Evolutionary conservation across 176 grass and related monocot genomes (phyloP), one percentile per base, ranked within the genome.

Genomic region (Zoysia japonica): DNA sequence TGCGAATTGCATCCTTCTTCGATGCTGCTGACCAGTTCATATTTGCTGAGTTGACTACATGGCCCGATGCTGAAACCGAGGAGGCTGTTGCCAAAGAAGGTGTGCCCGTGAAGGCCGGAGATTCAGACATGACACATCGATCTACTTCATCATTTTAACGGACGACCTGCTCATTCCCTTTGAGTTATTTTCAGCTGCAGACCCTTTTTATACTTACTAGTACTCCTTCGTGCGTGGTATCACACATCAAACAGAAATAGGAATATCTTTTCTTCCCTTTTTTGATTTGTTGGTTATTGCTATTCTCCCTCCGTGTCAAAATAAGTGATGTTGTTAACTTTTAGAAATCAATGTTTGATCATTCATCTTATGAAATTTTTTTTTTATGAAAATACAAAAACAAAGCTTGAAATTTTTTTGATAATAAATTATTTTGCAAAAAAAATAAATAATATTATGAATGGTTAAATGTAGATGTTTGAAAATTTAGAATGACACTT

Each of bases 1-100:
- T 84, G 95, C 84, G 83, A 70, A 15, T 98, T 2, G 89, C 92
- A 5, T 60, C 65, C 20, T 76, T 89, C 61, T 92, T 94, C 10
- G 78, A 75, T 4, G 85, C 61, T 57, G 11, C 43, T 53, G 55
- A 87, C 71, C 87, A 92, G 6, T 97, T 97, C 28, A 66, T 83
- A 1, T 88, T 90, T 41, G 45, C 85, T 28, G 65, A 93, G 79
- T 83, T 69, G 40, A 90, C 85, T 17, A 78, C 84, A 71, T 74
- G 54, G 83, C 62, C 84, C 19, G 87, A 89, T 16, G 77, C 64
- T 0, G 87, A 89, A 8, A 14, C 49, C 28, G 76, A 80, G 40
- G 76, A 85, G 20, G 1, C 74, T 48, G 9, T 2, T 65, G 48
- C 10, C 15, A 49, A 80, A 69, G 28, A 28, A 28, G 70, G 16